Base-by-base conservation (phyloP, 176 grass and related monocot species). In the Musa itinerans region DNA sequence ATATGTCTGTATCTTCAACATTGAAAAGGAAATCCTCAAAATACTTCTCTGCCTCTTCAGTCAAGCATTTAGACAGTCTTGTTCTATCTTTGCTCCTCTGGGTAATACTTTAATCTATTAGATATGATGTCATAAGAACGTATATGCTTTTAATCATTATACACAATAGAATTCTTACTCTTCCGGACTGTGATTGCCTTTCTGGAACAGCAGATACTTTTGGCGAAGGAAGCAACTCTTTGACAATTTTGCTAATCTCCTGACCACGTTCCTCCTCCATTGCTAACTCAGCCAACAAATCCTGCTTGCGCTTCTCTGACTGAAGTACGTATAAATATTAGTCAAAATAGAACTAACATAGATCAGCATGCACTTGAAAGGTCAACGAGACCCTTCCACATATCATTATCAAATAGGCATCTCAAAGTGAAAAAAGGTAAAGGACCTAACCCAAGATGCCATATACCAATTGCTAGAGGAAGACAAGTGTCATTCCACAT, bases 1-100 rank as follows among this genome's bases (percentile, higher is more conserved):
- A 99, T 65, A 99, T 83, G 83, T 99, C 95, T 17, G 95, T 94
- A 63, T 99, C 95, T 74, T 99, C 94, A 83, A 98, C 90, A 79
- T 94, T 99, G 70, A 81, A 92, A 43, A 99, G 81, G 70, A 99
- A 99, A 83, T 99, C 95, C 79, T 91, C 95, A 13, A 99, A 94
- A 73, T 99, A 99, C 71, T 84, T 84, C 76, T 94, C 95, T 0
- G 95, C 95, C 78, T 92, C 95, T 83, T 92, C 84, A 43, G 62
- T 99, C 61, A 99, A 78, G 72, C 79, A 55, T 75, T 70, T 88
- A 15, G 90, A 99, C 81, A 92, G 53, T 74, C 78, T 92, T 75
- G 84, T 85, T 89, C 79, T 87, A 78, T 94, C 95, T 65, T 91
- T 99, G 84, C 90, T 99, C 83, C 95, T 89, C 95, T 99, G 86